These are phyloP conservation scores for Chrysochromulina parva DNA, from an alignment of 78 protist species.

Conservation along the genomic window DNA sequence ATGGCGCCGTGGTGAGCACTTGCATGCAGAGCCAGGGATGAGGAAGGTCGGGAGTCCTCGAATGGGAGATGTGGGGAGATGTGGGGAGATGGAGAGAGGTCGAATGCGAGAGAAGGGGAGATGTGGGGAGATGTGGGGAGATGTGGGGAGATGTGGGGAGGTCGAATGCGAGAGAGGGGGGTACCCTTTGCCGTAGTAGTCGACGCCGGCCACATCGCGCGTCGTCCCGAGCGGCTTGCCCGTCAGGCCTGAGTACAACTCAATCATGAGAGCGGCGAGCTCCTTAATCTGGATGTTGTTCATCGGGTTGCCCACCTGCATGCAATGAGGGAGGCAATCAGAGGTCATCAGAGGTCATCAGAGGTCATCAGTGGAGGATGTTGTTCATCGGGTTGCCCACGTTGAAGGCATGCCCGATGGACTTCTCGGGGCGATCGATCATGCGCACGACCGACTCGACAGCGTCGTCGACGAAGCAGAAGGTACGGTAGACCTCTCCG, in stretches of 20 bases:
- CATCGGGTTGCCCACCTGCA: background rate
- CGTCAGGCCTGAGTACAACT: background rate
- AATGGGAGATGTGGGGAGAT: no score
- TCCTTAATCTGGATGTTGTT: background rate
- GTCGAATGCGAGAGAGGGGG: no score
- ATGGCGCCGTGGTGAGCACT: no score
- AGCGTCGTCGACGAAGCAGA: background rate
- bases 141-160: no score
- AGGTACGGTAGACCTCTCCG: background rate
- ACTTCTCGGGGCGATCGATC: background rate
- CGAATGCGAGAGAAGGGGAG: no score
- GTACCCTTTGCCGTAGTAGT: slow-evolving; percentile 8
- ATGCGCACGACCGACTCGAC: background rate
- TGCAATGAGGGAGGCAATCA: background rate
- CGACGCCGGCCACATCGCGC: background rate
- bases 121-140: no score
- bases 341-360: no score
- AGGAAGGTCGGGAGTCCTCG: no score
- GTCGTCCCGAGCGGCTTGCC: slow-evolving; percentile 18
- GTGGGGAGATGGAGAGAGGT: no score
- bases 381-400: slow-evolving; percentile 15
- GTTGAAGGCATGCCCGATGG: background rate
- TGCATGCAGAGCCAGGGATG: no score
- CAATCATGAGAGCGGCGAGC: background rate
- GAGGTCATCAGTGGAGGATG: background rate